A percentile compares a stretch with the other conserved stretches of the same genome.
Conservation (phyloP, 768 basidiomycete genomes). For the Boletus vermiculosoides region DNA sequence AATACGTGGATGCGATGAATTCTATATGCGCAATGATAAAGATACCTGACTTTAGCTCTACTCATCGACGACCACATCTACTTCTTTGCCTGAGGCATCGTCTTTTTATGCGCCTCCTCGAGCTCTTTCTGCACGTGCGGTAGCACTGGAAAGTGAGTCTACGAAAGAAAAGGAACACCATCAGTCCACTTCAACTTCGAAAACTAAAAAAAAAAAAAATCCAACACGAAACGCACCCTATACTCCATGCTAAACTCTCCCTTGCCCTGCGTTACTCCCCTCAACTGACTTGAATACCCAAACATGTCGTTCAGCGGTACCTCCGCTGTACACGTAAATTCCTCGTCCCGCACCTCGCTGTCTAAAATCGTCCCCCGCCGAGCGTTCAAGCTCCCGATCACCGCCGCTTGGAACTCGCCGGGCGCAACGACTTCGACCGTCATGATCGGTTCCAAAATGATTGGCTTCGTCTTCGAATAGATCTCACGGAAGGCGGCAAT, state of each 20-base stretch:
- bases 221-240: constrained; percentile 47
- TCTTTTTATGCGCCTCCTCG: constrained; percentile 82
- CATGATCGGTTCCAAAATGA: constrained; percentile 98
- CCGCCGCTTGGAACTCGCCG: constrained; percentile 90
- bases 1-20: constrained; percentile 13
- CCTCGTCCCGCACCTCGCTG: constrained; percentile 95
- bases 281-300: constrained; percentile 89
- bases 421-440: constrained; percentile 96
- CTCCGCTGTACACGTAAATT: constrained; percentile 89
- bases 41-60: constrained; percentile 1
- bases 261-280: constrained; percentile 96
- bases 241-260: constrained; percentile 83
- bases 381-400: constrained; percentile 92
- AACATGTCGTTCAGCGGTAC: constrained; percentile 99
- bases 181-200: neutral
- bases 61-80: constrained; percentile 37
- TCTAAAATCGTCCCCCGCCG: constrained; percentile 93
- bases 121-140: constrained; percentile 87
- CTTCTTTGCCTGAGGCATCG: constrained; percentile 66
- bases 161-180: neutral
- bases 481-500: constrained; percentile 93
- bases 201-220: neutral
- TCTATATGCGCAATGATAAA: constrained; percentile 20
- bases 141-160: constrained; percentile 82
- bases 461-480: constrained; percentile 70